Percentiles rank a stretch among this genome's conserved stretches.
Evolutionary conservation across 192 early-diverging fungal species (phyloP).

Genomic region (Dissophora ornata): DNA sequence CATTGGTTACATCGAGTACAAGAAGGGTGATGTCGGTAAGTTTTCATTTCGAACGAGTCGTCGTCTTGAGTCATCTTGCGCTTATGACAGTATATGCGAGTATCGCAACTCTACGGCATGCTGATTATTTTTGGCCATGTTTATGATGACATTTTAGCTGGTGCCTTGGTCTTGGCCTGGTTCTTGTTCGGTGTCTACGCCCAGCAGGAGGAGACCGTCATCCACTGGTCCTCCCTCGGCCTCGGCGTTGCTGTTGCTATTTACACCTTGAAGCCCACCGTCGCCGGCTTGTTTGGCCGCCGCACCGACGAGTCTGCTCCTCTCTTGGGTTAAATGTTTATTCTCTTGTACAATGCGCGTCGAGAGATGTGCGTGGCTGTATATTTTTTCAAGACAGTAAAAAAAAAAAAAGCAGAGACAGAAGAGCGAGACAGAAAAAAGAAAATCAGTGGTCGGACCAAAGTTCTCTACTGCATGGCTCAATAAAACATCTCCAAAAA

Average conservation of each 20-base stretch:
- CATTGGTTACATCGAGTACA: conserved; percentile 69
- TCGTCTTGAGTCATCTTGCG: not conserved
- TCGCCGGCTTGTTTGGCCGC: conserved; percentile 48
- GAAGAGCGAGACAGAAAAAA: no score
- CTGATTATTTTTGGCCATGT: not conserved
- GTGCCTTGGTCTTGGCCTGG: conserved; percentile 72
- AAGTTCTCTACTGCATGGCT: no score
- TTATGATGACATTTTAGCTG: conserved; percentile 39
- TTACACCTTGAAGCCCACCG: conserved; percentile 58
- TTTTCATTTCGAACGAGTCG: not conserved
- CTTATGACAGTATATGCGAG: not conserved
- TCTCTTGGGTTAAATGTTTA: conserved; percentile 61
- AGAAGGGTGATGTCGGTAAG: conserved; percentile 66
- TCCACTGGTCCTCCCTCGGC: conserved; percentile 63
- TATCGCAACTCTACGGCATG: no score
- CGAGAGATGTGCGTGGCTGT: no score
- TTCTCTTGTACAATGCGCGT: not conserved
- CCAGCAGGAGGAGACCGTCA: conserved; percentile 56
- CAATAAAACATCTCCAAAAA: no score
- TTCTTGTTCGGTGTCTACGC: conserved; percentile 62
- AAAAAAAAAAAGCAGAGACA: not conserved
- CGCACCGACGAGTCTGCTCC: conserved; percentile 56
- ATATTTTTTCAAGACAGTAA: not conserved
- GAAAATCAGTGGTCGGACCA: no score
- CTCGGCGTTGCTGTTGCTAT: conserved; percentile 55